Conservation (phyloP, 495 filamentous ascomycete species). For the Letharia columbiana region DNA sequence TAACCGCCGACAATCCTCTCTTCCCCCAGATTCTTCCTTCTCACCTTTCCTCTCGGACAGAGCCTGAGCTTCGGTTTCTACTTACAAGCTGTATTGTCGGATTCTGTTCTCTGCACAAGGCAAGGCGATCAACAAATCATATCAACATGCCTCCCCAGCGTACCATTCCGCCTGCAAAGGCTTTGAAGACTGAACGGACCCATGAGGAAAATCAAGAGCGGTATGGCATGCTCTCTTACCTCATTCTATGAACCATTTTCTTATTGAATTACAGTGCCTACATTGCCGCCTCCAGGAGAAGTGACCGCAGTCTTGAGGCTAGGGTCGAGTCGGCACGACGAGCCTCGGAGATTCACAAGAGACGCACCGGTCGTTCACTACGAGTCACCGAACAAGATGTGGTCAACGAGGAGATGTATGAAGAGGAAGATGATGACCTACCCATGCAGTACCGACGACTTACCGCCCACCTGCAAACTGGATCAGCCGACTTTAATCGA, state of each 20-base stretch:
- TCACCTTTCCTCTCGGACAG: not conserved
- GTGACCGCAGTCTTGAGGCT: slow-evolving; percentile 83
- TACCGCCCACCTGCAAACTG: slow-evolving; percentile 46
- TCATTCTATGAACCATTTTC: slow-evolving; percentile 4
- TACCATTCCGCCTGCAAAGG: slow-evolving; percentile 36
- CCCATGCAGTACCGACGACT: slow-evolving; percentile 44
- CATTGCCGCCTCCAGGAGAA: slow-evolving; percentile 86
- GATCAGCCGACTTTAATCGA: slow-evolving; percentile 47
- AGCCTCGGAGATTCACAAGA: slow-evolving; percentile 85
- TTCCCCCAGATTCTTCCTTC: not conserved
- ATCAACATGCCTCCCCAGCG: slow-evolving; percentile 38
- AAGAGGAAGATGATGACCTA: slow-evolving; percentile 74
- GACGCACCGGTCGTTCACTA: slow-evolving; percentile 75
- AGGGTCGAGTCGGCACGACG: slow-evolving; percentile 78
- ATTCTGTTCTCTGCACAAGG: not conserved
- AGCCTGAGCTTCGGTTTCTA: not conserved
- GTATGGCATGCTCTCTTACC: slow-evolving; percentile 33
- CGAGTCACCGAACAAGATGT: slow-evolving; percentile 84
- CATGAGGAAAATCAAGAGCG: slow-evolving; percentile 90
- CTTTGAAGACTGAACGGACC: slow-evolving; percentile 57
- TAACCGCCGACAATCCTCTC: slow-evolving; percentile 2
- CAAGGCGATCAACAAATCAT: not conserved
- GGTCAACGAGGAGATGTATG: slow-evolving; percentile 91
- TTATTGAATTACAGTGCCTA: slow-evolving; percentile 57
- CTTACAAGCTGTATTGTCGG: not conserved